Evolutionary conservation across 106 monocot genomes (phyloP).

Genomic region (Iris macrosiphon): DNA sequence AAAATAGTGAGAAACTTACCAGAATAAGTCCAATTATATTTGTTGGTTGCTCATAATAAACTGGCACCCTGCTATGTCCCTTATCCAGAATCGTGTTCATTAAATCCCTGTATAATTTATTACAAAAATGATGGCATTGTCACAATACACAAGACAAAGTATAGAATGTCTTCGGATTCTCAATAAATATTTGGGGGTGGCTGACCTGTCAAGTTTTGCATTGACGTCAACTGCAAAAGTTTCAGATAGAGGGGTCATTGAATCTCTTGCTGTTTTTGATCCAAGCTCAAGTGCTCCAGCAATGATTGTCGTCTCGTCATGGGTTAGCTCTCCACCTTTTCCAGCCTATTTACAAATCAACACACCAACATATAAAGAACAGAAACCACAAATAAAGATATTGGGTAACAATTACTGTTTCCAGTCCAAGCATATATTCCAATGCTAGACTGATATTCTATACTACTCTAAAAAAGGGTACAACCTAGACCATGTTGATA

Average conservation of each 20-base stretch:
- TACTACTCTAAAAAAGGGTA: no score
- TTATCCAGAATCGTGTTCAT: slow-evolving; percentile 77
- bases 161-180: no score
- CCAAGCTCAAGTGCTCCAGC: slow-evolving; percentile 93
- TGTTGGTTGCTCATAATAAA: slow-evolving; percentile 74
- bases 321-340: slow-evolving; percentile 97
- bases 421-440: no score
- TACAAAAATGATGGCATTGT: background rate
- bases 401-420: no score
- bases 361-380: background rate
- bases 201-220: slow-evolving; percentile 74
- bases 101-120: slow-evolving; percentile 41
- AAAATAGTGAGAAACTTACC: slow-evolving; percentile 31
- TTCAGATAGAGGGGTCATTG: slow-evolving; percentile 87
- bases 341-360: slow-evolving; percentile 62
- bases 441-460: no score
- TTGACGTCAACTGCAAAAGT: slow-evolving; percentile 92
- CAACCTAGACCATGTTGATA: no score
- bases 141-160: no score
- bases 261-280: slow-evolving; percentile 72
- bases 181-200: background rate
- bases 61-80: slow-evolving; percentile 96
- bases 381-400: background rate
- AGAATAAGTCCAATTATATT: slow-evolving; percentile 93
- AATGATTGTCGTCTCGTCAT: slow-evolving; percentile 99